Base-by-base conservation (phyloP, 345 rosid species). In the Euphorbia peplus region DNA sequence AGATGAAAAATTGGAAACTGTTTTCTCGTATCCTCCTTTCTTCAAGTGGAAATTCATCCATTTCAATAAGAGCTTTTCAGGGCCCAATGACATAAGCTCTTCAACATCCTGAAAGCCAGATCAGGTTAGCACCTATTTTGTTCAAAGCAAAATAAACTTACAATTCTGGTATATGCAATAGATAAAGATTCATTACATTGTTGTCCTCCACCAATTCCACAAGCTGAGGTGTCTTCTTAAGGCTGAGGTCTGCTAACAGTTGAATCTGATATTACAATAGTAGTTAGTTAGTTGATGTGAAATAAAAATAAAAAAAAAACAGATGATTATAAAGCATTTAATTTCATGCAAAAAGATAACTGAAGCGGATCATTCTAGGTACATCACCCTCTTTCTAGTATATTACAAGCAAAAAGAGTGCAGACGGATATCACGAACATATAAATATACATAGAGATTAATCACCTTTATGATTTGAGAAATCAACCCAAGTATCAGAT, bases 11-110 rank as follows among this genome's bases (percentile, higher is more conserved):
- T 93, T 93, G 46, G 87, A 63, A 58, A 90, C 88, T 26, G 85
- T 73, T 83, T 84, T 90, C 91, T 89, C 83, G 67, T 90, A 93
- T 70, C 98, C 97, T 10, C 85, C 97, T 82, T 88, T 90, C 74
- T 87, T 83, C 39, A 93, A 85, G 81, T 93, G 96, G 81, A 88
- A 93, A 77, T 93, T 93, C 90, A 90, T 87, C 97, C 98, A 90
- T 76, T 77, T 93, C 47, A 90, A 71, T 67, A 93, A 75, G 74
- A 93, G 73, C 81, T 90, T 93, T 87, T 93, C 97, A 18, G 98
- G 98, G 18, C 97, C 82, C 71, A 93, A 78, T 74, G 90, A 86
- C 83, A 90, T 79, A 58, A 93, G 90, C 72, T 93, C 98, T 82
- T 93, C 96, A 62, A 89, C 78, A 75, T 93, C 98, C 96, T 90